phyloP scores from a whole-genome alignment of 495 filamentous ascomycete species.

The Talaromyces stipitatus region DNA sequence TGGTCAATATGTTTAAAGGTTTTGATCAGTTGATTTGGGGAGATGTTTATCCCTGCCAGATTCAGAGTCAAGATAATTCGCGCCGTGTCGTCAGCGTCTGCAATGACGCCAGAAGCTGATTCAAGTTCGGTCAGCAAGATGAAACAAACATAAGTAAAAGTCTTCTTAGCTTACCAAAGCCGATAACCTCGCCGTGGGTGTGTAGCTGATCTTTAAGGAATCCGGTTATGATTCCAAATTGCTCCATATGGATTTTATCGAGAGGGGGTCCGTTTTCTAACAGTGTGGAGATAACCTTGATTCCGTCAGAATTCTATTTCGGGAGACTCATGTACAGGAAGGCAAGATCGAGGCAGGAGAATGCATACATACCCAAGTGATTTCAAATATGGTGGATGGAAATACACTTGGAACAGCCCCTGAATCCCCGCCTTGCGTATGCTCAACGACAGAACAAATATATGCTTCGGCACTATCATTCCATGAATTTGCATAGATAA shows the following conservation, averaged over 20 bases:
- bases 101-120: constrained; percentile 18
- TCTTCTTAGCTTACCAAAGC: constrained; percentile 20
- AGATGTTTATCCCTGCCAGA: constrained; percentile 15
- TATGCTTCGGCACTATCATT: not conserved
- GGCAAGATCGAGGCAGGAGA: too few species aligned
- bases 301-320: too few species aligned
- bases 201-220: too few species aligned
- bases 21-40: constrained; percentile 19
- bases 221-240: too few species aligned
- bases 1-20: constrained; percentile 22
- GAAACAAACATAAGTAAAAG: too few species aligned
- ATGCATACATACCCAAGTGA: constrained; percentile 14
- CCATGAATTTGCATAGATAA: not conserved
- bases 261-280: too few species aligned
- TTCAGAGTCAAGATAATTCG: constrained; percentile 26
- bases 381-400: constrained; percentile 5
- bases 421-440: constrained; percentile 9
- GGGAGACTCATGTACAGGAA: too few species aligned
- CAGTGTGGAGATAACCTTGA: too few species aligned
- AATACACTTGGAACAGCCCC: not conserved
- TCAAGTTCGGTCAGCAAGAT: not conserved
- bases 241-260: too few species aligned
- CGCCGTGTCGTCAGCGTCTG: constrained; percentile 43
- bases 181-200: too few species aligned
- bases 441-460: constrained; percentile 7